Percentiles rank a stretch among this genome's conserved stretches.
phyloP scores from a whole-genome alignment of 2,329 filamentous ascomycete genomes.

The Aspergillus alliaceus region DNA sequence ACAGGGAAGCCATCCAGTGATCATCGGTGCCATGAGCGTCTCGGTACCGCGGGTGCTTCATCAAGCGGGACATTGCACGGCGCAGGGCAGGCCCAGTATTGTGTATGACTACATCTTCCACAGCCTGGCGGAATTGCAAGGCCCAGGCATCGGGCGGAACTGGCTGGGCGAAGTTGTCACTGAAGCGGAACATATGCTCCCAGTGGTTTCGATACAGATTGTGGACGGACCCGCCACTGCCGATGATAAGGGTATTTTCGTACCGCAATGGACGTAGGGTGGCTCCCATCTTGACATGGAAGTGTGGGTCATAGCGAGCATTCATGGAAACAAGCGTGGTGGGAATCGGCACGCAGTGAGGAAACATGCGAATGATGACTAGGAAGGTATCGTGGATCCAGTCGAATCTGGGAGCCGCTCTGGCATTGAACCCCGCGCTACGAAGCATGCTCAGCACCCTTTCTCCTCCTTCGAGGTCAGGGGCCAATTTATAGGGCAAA shows the following conservation, averaged over 20 bases:
- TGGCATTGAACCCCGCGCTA: constrained; percentile 55
- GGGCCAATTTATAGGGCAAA: constrained; percentile 62
- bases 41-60: constrained; percentile 66
- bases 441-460: constrained; percentile 52
- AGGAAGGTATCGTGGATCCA: constrained; percentile 74
- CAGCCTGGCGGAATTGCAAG: constrained; percentile 65
- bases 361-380: constrained; percentile 70
- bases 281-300: constrained; percentile 57
- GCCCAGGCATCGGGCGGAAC: constrained; percentile 60
- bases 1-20: constrained; percentile 67
- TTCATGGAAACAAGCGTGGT: constrained; percentile 61
- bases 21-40: constrained; percentile 71
- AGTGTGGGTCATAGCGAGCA: constrained; percentile 25
- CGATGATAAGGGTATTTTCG: constrained; percentile 59
- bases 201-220: constrained; percentile 69
- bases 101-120: constrained; percentile 60
- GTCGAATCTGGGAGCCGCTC: constrained; percentile 58
- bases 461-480: constrained; percentile 57
- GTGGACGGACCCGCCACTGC: constrained; percentile 65
- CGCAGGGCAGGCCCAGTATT: constrained; percentile 57
- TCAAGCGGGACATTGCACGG: constrained; percentile 59
- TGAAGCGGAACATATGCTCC: constrained; percentile 62
- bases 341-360: constrained; percentile 62
- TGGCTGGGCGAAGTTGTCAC: constrained; percentile 63
- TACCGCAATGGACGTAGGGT: constrained; percentile 57